Evolutionary conservation across 306 rosid species (phyloP), one percentile per base, ranked within the genome.

Genomic region (Fagus sylvatica): DNA sequence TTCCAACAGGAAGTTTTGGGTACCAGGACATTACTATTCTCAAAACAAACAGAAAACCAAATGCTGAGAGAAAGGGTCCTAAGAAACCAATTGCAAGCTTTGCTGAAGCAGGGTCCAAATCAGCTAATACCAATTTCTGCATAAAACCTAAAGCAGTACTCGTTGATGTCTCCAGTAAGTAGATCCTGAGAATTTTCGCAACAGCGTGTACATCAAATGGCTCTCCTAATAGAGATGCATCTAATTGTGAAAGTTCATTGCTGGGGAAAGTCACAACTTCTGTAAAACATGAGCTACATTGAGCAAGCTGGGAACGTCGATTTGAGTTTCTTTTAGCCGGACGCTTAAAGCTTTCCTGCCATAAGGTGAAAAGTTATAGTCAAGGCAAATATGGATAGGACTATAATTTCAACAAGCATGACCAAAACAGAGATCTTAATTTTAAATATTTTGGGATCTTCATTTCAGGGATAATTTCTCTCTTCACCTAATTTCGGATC

Each of bases 11-110:
- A 22, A 93, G 86, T 79, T 89, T 93, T 10, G 98, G 98, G 74
- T 93, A 91, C 98, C 98, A 93, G n/a, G 98, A 92, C 98, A 95
- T 92, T 30, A 95, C 87, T 77, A 95, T 95, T 84, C 97, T 95
- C 69, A 78, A 37, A 48, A 95, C 82, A 69, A 95, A 95, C 48
- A 95, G 88, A 80, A 92, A 92, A 36, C 91, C 88, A 78, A 91
- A 89, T 0, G 51, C 89, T 1, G 98, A 86, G 60, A 92, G 90
- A 72, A 90, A 92, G 6, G 98, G 98, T 11, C 99, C 98, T 11
- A 95, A 79, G 78, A 93, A 82, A 36, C 85, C 86, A 71, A 91
- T 89, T 4, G 90, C 89, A 1, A 91, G 76, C 85, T 91, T 95
- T 57, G 96, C 99, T 19, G 91, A 88, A 5, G 88, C 85, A 76